Conservation (phyloP, 768 basidiomycete genomes). For the Heimioporus sp. region DNA sequence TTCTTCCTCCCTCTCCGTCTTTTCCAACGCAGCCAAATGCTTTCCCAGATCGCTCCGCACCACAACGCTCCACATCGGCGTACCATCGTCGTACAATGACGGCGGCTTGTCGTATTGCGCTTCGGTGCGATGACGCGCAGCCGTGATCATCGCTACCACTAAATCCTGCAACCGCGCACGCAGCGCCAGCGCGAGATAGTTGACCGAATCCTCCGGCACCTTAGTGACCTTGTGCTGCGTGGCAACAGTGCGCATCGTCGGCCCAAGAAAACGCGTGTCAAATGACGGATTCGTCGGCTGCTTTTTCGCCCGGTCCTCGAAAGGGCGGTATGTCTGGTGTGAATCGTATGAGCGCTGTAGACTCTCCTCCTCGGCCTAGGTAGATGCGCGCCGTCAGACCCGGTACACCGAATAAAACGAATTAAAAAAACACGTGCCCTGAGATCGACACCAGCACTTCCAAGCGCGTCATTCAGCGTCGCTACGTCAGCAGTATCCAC, state of each 20-base stretch:
- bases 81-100: constrained; percentile 60
- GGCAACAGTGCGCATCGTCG: constrained; percentile 67
- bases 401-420: not conserved
- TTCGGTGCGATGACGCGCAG: constrained; percentile 66
- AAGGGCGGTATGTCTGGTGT: constrained; percentile 60
- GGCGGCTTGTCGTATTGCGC: constrained; percentile 68
- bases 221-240: constrained; percentile 65
- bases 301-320: constrained; percentile 78
- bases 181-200: constrained; percentile 77
- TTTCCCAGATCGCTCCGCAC: constrained; percentile 80
- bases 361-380: constrained; percentile 77
- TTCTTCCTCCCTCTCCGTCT: constrained; percentile 83
- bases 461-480: constrained; percentile 79
- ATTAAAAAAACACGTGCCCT: constrained; percentile 46
- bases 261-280: constrained; percentile 60
- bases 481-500: constrained; percentile 72
- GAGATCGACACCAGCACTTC: constrained; percentile 86
- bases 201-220: constrained; percentile 68
- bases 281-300: constrained; percentile 71
- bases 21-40: constrained; percentile 73
- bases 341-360: constrained; percentile 65
- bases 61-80: constrained; percentile 81
- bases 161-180: constrained; percentile 72
- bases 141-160: constrained; percentile 63
- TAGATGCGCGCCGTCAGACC: constrained; percentile 28